Evolutionary conservation across 169 alveolate genomes (phyloP).

Genomic region (Plasmodium coatneyi): DNA sequence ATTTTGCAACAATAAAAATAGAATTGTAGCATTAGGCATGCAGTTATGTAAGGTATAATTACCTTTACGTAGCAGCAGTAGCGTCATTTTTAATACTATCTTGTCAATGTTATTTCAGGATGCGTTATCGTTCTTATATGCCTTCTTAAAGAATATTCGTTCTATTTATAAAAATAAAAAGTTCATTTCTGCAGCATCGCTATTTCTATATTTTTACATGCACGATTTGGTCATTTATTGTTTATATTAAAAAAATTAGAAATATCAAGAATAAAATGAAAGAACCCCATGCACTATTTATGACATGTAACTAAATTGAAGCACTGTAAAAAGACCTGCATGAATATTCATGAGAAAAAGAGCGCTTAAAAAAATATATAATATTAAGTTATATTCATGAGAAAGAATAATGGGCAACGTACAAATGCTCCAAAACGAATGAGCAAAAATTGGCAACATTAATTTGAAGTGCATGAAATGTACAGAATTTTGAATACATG

Average conservation of each 20-base stretch:
- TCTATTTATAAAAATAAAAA: neutral
- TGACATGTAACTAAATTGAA: neutral
- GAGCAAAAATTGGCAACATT: neutral
- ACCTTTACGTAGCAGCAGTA: neutral
- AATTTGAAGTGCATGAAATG: neutral
- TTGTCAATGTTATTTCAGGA: neutral
- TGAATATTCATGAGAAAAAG: neutral
- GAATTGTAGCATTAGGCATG: neutral
- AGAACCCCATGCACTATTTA: neutral
- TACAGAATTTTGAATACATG: neutral
- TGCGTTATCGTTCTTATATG: neutral
- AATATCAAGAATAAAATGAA: neutral
- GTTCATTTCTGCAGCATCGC: neutral
- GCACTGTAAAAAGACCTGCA: neutral
- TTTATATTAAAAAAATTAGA: neutral
- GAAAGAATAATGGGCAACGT: neutral
- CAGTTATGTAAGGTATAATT: neutral
- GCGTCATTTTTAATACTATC: neutral
- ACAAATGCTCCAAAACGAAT: neutral
- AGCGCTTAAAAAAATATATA: neutral
- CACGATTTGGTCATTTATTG: neutral
- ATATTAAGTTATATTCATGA: neutral
- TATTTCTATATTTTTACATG: neutral
- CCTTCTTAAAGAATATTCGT: neutral
- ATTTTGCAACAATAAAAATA: neutral